Conservation (phyloP, 805 yeast genomes). For the Scheffersomyces coipomensis region DNA sequence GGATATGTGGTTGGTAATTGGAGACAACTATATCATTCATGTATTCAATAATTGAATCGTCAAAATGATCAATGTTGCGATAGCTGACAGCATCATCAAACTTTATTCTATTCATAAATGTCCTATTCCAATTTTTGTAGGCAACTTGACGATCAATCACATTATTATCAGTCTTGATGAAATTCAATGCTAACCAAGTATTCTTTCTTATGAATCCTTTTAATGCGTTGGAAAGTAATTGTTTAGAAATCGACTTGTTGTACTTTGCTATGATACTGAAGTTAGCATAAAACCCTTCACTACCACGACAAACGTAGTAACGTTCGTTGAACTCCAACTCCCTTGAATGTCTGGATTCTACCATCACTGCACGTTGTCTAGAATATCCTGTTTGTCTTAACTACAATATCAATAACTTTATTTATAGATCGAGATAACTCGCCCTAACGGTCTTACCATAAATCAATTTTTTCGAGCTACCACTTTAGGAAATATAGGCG, state of each 20-base stretch:
- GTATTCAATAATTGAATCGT: conserved; percentile 9
- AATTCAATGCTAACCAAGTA: conserved; percentile 16
- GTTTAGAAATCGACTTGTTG: conserved; percentile 7
- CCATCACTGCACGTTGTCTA: no score
- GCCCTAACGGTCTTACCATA: no score
- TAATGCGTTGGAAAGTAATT: conserved; percentile 13
- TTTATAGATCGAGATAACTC: no score
- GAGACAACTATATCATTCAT: conserved; percentile 4
- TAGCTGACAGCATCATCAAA: conserved; percentile 17
- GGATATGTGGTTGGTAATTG: conserved; percentile 8
- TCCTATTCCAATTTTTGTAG: conserved; percentile 12
- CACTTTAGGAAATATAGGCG: no score
- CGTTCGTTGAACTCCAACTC: conserved; percentile 20
- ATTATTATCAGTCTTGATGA: conserved; percentile 11
- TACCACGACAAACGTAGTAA: conserved; percentile 18
- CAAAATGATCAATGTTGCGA: conserved; percentile 8
- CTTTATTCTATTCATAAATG: conserved; percentile 10
- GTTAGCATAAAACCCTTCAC: conserved; percentile 15
- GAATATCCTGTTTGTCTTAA: no score
- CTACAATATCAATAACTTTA: no score
- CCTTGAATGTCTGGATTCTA: conserved; percentile 7
- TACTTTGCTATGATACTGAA: conserved; percentile 19
- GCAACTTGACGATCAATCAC: conserved; percentile 5
- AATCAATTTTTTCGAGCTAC: no score
- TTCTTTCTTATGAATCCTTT: conserved; percentile 10